These are phyloP conservation scores for Penicillium maclennaniae DNA, from an alignment of 495 filamentous ascomycete genomes.

Conservation along the genomic window DNA sequence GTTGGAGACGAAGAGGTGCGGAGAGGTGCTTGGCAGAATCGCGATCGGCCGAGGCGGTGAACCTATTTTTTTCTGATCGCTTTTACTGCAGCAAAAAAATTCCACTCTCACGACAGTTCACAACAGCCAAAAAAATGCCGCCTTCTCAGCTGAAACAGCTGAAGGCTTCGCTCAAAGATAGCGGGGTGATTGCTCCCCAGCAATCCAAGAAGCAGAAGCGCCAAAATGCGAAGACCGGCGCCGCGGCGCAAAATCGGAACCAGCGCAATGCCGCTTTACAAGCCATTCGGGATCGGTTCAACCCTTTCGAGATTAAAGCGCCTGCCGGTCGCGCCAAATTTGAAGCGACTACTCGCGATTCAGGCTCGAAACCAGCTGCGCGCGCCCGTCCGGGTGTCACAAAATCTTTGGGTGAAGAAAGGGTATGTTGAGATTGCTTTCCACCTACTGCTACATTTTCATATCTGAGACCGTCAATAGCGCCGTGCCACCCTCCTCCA, in stretches of 20 bases:
- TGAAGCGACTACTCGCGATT: conserved; percentile 59
- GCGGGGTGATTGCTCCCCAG: conserved; percentile 82
- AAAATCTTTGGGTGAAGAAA: conserved; percentile 84
- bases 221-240: conserved; percentile 62
- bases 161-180: conserved; percentile 80
- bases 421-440: conserved; percentile 48
- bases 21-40: conserved; percentile 36
- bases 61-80: conserved; percentile 25
- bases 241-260: conserved; percentile 60
- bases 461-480: conserved; percentile 35
- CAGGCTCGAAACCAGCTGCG: conserved; percentile 46
- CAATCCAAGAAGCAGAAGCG: conserved; percentile 89
- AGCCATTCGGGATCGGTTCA: conserved; percentile 89
- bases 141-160: conserved; percentile 95
- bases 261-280: conserved; percentile 70
- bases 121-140: conserved; percentile 58
- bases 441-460: not conserved
- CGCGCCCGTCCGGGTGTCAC: conserved; percentile 70
- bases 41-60: conserved; percentile 32
- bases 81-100: conserved; percentile 19
- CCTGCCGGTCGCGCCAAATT: conserved; percentile 68
- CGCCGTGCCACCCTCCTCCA: conserved; percentile 74
- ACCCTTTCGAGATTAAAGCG: conserved; percentile 89
- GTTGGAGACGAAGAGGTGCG: conserved; percentile 23
- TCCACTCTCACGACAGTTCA: conserved; percentile 6